A percentile compares a stretch with the other conserved stretches of the same genome.
phyloP scores from a whole-genome alignment of 2,329 filamentous ascomycete genomes.

The Aspergillus calidoustus region DNA sequence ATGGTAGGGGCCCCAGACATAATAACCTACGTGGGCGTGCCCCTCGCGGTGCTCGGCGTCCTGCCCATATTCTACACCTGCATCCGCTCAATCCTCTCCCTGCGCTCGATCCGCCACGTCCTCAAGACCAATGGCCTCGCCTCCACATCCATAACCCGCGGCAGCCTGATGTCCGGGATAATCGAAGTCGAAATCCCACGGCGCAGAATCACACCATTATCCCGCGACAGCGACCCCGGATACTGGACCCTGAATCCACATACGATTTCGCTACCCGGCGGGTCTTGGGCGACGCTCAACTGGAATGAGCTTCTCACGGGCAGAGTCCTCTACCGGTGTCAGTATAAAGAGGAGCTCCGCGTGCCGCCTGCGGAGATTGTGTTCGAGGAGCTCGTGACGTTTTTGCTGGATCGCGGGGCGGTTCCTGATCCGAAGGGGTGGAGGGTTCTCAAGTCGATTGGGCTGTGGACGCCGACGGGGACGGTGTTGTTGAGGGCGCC shows the following conservation, averaged over 20 bases:
- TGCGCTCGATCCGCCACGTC: constrained; percentile 2
- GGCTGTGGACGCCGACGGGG: constrained; percentile 9
- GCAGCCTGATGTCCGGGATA: constrained; percentile 5
- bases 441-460: constrained; percentile 6
- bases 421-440: constrained; percentile 3
- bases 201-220: constrained; percentile 1
- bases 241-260: constrained; percentile 3
- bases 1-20: constrained; percentile 5
- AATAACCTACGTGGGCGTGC: constrained; percentile 9
- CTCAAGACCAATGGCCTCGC: not conserved
- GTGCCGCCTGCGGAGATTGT: constrained; percentile 7
- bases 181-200: constrained; percentile 9
- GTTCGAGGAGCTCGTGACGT: constrained; percentile 3
- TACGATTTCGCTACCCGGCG: not conserved
- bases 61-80: constrained; percentile 11
- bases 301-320: constrained; percentile 8
- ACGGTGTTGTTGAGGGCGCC: constrained; percentile 3
- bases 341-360: constrained; percentile 9
- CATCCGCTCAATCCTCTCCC: constrained; percentile 1
- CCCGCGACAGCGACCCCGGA: not conserved
- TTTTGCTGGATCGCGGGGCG: constrained; percentile 5
- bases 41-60: constrained; percentile 7
- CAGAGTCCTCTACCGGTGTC: constrained; percentile 1
- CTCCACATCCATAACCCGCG: not conserved
- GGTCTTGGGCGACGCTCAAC: not conserved